Evolutionary conservation across 2,329 filamentous ascomycete species (phyloP).

Genomic region (Ophiostoma piceae): DNA sequence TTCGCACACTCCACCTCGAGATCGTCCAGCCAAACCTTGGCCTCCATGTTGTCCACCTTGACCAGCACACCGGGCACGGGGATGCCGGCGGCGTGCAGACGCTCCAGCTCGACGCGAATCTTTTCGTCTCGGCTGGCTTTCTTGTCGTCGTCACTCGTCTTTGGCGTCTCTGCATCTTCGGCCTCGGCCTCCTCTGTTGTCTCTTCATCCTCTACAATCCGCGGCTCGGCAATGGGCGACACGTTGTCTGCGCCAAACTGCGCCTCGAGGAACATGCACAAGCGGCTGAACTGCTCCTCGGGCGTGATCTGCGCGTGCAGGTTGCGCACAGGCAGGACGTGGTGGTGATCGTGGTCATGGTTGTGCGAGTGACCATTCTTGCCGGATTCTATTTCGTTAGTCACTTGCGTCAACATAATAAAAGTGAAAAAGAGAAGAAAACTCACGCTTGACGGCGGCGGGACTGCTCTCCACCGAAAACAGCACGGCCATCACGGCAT

Average conservation of each 20-base stretch:
- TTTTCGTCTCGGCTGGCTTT: slow-evolving; percentile 27
- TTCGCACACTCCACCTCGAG: slow-evolving; percentile 83
- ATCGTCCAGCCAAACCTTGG: slow-evolving; percentile 86
- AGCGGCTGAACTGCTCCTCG: slow-evolving; percentile 71
- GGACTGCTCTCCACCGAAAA: slow-evolving; percentile 90
- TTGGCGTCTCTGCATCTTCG: slow-evolving; percentile 37
- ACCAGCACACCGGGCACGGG: slow-evolving; percentile 86
- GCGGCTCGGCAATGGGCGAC: slow-evolving; percentile 64
- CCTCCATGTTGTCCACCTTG: slow-evolving; percentile 79
- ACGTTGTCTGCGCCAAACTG: slow-evolving; percentile 87
- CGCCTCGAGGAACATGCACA: slow-evolving; percentile 94
- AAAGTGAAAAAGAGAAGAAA: background rate
- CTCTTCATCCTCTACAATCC: slow-evolving; percentile 40
- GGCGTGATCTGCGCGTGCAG: slow-evolving; percentile 67
- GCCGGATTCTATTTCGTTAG: slow-evolving; percentile 49
- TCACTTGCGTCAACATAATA: slow-evolving; percentile 19
- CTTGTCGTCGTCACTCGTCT: slow-evolving; percentile 28
- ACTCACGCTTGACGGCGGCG: slow-evolving; percentile 82
- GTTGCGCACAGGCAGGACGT: slow-evolving; percentile 50
- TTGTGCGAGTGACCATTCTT: slow-evolving; percentile 46
- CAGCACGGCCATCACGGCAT: slow-evolving; percentile 89
- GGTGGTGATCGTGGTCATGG: slow-evolving; percentile 37
- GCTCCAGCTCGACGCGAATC: slow-evolving; percentile 62
- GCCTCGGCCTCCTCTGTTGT: slow-evolving; percentile 32
- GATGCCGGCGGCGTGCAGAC: slow-evolving; percentile 78